These are phyloP conservation scores for Candida ovalis DNA, from an alignment of 805 yeast species.

Conservation along the genomic window DNA sequence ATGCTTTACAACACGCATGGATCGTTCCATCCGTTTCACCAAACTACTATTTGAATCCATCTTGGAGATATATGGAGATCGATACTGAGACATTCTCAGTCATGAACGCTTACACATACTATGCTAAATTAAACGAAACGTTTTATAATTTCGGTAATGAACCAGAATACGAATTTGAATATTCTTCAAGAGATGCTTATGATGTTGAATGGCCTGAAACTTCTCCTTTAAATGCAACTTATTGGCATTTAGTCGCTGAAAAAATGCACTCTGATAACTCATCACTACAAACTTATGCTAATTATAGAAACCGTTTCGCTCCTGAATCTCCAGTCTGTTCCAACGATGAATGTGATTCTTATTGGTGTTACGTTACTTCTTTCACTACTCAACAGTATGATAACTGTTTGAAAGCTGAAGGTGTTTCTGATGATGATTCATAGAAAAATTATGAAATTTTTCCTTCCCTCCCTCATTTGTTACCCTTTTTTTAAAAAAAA, in stretches of 20 bases:
- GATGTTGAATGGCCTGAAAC: slow-evolving; percentile 56
- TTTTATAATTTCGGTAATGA: slow-evolving; percentile 50
- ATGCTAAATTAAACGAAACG: slow-evolving; percentile 56
- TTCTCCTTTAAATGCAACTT: slow-evolving; percentile 62
- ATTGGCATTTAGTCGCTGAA: slow-evolving; percentile 58
- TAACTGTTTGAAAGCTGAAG: slow-evolving; percentile 15
- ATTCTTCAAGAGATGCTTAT: slow-evolving; percentile 59
- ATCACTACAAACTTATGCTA: slow-evolving; percentile 46
- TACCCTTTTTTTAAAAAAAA: neutral
- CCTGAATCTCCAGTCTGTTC: slow-evolving; percentile 53
- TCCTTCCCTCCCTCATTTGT: neutral
- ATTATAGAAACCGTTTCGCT: slow-evolving; percentile 48
- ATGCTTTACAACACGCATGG: slow-evolving; percentile 57
- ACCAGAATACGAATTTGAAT: slow-evolving; percentile 60
- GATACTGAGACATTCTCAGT: slow-evolving; percentile 58
- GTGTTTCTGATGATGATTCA: neutral
- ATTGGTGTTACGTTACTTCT: slow-evolving; percentile 39
- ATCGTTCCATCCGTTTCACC: slow-evolving; percentile 67
- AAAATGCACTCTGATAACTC: slow-evolving; percentile 39
- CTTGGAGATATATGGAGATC: slow-evolving; percentile 70
- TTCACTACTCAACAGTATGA: slow-evolving; percentile 34
- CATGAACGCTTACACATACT: slow-evolving; percentile 56
- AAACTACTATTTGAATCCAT: slow-evolving; percentile 54
- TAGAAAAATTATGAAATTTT: too few relatives aligned
- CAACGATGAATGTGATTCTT: slow-evolving; percentile 42